Conservation (phyloP, 768 basidiomycete genomes). For the Multifurca ochricompacta region DNA sequence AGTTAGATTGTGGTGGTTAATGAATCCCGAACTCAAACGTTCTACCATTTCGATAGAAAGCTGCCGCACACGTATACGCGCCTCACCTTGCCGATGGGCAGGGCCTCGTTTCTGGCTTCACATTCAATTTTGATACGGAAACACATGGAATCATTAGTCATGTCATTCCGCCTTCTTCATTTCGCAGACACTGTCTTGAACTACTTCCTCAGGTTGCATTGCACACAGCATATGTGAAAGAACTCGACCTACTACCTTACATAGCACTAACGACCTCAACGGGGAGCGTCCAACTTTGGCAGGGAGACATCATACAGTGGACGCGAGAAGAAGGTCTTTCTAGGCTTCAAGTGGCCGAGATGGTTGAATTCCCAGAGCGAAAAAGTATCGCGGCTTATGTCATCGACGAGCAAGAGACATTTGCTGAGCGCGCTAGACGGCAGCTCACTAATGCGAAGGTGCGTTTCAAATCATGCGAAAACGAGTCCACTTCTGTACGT, state of each 20-base stretch:
- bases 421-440: conserved; percentile 42
- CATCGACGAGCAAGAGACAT: conserved; percentile 37
- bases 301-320: conserved; percentile 56
- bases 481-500: background rate
- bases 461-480: conserved; percentile 3
- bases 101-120: conserved; percentile 42
- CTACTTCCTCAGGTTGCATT: conserved; percentile 39
- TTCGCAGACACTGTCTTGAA: background rate
- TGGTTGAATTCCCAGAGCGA: conserved; percentile 72
- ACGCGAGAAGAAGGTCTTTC: conserved; percentile 75
- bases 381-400: conserved; percentile 31
- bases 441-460: conserved; percentile 59
- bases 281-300: conserved; percentile 72
- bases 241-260: conserved; percentile 32
- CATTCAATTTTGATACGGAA: conserved; percentile 57
- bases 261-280: conserved; percentile 62
- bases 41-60: conserved; percentile 37
- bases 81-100: conserved; percentile 39
- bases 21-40: background rate
- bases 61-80: conserved; percentile 45
- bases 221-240: conserved; percentile 38
- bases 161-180: conserved; percentile 34
- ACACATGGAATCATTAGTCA: conserved; percentile 62
- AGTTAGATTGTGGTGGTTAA: conserved; percentile 21
- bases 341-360: conserved; percentile 51